Conservation (phyloP, 2,329 filamentous ascomycete species). For the Cadophora sp. region DNA sequence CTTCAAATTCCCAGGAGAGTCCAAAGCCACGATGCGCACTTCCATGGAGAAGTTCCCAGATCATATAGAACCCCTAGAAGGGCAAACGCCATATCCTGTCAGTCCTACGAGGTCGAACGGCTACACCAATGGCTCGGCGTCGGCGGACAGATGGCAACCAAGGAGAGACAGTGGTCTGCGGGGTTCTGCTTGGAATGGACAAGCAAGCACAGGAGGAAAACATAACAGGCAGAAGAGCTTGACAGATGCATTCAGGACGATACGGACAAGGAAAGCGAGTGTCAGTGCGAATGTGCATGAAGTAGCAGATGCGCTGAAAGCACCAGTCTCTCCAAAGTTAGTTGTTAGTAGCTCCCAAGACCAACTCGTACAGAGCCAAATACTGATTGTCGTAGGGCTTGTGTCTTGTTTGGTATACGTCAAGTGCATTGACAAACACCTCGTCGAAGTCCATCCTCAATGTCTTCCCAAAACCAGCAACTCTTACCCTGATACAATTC, state of each 20-base stretch:
- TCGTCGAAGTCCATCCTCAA: constrained; percentile 97
- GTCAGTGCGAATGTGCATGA: constrained; percentile 94
- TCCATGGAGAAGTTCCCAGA: constrained; percentile 66
- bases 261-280: constrained; percentile 81
- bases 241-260: constrained; percentile 84
- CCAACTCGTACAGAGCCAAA: constrained; percentile 25
- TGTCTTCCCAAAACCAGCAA: constrained; percentile 87
- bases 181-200: constrained; percentile 37
- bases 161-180: constrained; percentile 56
- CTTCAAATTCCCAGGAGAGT: constrained; percentile 43
- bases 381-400: constrained; percentile 65
- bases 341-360: constrained; percentile 66
- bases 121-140: constrained; percentile 40
- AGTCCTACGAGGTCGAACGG: constrained; percentile 38
- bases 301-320: constrained; percentile 87
- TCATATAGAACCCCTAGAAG: constrained; percentile 51
- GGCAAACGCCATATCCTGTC: constrained; percentile 32
- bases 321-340: constrained; percentile 86
- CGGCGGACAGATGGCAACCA: constrained; percentile 66
- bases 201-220: constrained; percentile 45
- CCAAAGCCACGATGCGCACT: constrained; percentile 36
- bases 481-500: constrained; percentile 92
- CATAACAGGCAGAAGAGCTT: constrained; percentile 85
- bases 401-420: constrained; percentile 92
- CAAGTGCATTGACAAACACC: constrained; percentile 94